Percentiles rank a stretch among this genome's conserved stretches.
These are phyloP conservation scores for Fusarium euwallaceae DNA, from an alignment of 2,329 filamentous ascomycete genomes.

Conservation along the genomic window DNA sequence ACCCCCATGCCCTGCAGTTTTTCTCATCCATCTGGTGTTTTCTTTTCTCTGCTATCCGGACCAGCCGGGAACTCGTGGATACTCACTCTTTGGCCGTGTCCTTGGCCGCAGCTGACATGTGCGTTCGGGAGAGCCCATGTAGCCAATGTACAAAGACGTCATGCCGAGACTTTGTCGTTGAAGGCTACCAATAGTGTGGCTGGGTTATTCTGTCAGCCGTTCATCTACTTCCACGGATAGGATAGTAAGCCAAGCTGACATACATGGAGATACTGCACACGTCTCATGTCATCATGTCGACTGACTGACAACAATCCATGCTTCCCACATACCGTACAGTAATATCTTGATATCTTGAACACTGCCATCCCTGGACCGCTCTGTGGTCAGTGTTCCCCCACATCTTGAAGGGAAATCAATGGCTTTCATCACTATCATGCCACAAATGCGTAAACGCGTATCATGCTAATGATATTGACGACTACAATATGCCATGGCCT, in stretches of 20 bases:
- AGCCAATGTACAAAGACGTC: constrained; percentile 6
- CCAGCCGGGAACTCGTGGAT: neutral
- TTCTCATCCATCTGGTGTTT: neutral
- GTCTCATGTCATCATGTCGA: neutral
- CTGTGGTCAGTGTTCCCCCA: constrained; percentile 1
- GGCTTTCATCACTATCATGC: neutral
- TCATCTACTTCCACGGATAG: neutral
- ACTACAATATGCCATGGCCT: neutral
- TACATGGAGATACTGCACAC: neutral
- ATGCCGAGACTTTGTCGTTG: constrained; percentile 2
- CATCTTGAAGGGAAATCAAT: neutral
- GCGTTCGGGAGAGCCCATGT: neutral
- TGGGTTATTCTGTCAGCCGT: neutral
- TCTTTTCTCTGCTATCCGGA: neutral
- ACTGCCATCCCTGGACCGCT: neutral
- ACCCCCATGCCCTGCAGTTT: neutral
- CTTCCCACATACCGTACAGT: neutral
- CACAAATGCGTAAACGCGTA: neutral
- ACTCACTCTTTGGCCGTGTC: neutral
- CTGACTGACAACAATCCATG: neutral
- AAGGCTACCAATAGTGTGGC: neutral
- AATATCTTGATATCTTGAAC: neutral
- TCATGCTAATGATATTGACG: neutral
- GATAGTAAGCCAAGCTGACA: neutral
- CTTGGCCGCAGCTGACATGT: neutral